A percentile compares a stretch with the other conserved stretches of the same genome.
Evolutionary conservation across 257 asterid species (phyloP).

Genomic region (Solanum ossicruentum): DNA sequence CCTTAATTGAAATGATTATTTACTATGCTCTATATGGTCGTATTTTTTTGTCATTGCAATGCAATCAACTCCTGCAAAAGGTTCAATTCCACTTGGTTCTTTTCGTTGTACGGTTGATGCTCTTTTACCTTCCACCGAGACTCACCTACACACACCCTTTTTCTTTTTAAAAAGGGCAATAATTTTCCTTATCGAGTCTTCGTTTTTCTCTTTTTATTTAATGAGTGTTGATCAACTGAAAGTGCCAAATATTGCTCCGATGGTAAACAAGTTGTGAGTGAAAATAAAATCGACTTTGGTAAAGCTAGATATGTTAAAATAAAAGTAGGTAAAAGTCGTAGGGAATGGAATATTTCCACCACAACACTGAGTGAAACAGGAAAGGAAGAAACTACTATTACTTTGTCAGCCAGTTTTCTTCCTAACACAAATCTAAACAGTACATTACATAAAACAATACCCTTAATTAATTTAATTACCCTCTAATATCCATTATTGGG

Average conservation of each 20-base stretch:
- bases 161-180: background rate
- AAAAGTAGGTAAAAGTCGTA: background rate
- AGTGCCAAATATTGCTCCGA: background rate
- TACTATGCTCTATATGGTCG: background rate
- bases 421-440: background rate
- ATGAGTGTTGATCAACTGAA: background rate
- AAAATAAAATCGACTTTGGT: background rate
- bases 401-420: background rate
- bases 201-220: background rate
- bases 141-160: background rate
- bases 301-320: background rate
- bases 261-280: background rate
- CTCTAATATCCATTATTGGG: constrained; percentile 23
- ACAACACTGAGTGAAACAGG: background rate
- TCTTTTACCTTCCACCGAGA: background rate
- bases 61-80: background rate
- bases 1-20: background rate
- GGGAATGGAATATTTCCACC: background rate
- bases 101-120: background rate
- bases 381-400: background rate
- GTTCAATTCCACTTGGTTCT: background rate
- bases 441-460: background rate
- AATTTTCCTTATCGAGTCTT: background rate
- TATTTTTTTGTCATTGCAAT: background rate
- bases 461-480: background rate